Conservation (phyloP, 2,329 filamentous ascomycete species). For the Keithomyces neogunnii region DNA sequence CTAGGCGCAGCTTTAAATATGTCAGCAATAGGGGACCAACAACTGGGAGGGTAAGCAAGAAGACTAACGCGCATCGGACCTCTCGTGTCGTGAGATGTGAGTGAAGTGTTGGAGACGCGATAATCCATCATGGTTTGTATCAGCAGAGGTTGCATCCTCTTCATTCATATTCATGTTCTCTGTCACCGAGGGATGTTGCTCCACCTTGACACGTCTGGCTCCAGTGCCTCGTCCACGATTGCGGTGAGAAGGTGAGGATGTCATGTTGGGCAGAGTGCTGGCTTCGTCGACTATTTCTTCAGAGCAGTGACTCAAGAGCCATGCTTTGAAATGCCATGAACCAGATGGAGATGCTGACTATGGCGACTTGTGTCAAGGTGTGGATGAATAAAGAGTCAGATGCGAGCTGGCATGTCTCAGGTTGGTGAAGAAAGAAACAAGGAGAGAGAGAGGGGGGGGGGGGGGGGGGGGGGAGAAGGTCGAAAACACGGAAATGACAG, state of each 20-base stretch:
- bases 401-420: too few species aligned
- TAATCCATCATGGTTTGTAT: constrained; percentile 13
- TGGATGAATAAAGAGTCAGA: not conserved
- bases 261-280: not conserved
- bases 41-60: not conserved
- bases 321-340: too few species aligned
- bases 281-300: not conserved
- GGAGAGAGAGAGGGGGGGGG: not conserved
- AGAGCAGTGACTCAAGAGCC: not conserved
- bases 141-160: not conserved
- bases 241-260: not conserved
- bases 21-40: constrained; percentile 1
- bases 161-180: not conserved
- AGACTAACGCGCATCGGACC: constrained; percentile 32
- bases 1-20: constrained; percentile 26
- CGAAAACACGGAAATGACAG: not conserved
- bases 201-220: constrained; percentile 14
- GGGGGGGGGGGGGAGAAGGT: not conserved
- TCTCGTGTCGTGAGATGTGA: constrained; percentile 17
- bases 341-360: too few species aligned
- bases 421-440: too few species aligned
- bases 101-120: constrained; percentile 10
- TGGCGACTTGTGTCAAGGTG: too few species aligned
- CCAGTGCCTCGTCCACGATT: not conserved
- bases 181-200: constrained; percentile 13